Evolutionary conservation across 2,329 filamentous ascomycete species (phyloP), one percentile per base, ranked within the genome.

Genomic region (Botrytis cinerea): DNA sequence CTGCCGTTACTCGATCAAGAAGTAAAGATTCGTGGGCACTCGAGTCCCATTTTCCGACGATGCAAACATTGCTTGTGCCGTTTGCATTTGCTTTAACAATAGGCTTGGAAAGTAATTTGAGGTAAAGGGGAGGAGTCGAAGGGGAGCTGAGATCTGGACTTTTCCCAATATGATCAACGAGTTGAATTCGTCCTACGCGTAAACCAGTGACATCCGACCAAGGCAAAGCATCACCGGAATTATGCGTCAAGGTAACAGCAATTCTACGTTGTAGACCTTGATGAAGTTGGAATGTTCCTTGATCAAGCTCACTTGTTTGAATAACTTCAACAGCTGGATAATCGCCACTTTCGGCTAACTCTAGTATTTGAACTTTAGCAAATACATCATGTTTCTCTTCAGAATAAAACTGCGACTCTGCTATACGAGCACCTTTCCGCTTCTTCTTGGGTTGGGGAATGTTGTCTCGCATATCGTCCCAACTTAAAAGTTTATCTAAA

Each of bases 11-110:
- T 40, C 95, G 91, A 82, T 99, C 95, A n/a, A 99, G 89, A 22
- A 98, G 86, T n/a, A 97, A 85, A 9, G 96, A 98, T 76, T 90
- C 91, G 82, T 99, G 96, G 77, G 96, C 86, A 79, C 94, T 97
- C 0, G 95, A 98, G 81, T 99, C 96, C 96, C 96, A 99, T 80
- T 98, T 95, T 0, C 93, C 94, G n/a, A 92, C 88, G 61, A 98
- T 86, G 1, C 92, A 95, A 54, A 98, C 91, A 81, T 92, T 94
- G 51, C 91, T 92, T 0, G 95, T 98, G 54, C 96, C 96, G 81
- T 98, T 97, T 38, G 93, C 90, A 80, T 98, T 97, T 73, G 93
- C 90, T 75, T 92, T 92, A 76, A 97, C 91, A 73, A 90, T 87
- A 0, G 96, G 95, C 66, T 92, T 90, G 46, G 92, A 89, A 4